These are phyloP conservation scores for Neurospora sp. DNA, from an alignment of 2,329 filamentous ascomycete genomes.

Conservation along the genomic window DNA sequence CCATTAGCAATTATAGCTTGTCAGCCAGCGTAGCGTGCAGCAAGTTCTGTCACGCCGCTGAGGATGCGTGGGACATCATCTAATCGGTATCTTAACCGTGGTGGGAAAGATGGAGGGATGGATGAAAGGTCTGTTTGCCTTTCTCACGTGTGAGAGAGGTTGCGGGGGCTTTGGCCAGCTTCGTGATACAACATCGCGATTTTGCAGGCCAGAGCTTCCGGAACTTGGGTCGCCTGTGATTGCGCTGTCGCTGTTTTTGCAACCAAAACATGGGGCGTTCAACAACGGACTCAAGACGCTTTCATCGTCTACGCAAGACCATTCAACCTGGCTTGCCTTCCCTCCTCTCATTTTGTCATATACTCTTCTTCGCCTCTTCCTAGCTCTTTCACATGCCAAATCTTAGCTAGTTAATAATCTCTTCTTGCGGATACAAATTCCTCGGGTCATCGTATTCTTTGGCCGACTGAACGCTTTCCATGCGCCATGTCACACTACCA, in stretches of 20 bases:
- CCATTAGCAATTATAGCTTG: constrained; percentile 95
- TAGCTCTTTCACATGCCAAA: neutral
- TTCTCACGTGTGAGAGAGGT: constrained; percentile 11
- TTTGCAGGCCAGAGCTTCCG: constrained; percentile 33
- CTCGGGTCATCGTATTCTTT: neutral
- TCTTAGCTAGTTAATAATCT: neutral
- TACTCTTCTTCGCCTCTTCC: constrained; percentile 13
- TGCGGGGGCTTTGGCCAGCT: constrained; percentile 27
- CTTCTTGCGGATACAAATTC: neutral
- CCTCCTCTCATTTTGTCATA: constrained; percentile 25
- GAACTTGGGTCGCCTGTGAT: constrained; percentile 54
- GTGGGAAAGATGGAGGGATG: constrained; percentile 11
- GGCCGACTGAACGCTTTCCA: neutral
- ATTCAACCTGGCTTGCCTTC: constrained; percentile 53
- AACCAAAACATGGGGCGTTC: constrained; percentile 76
- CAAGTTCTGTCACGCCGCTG: constrained; percentile 98
- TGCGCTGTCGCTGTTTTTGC: constrained; percentile 72
- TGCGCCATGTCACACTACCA: neutral
- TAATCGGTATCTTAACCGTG: constrained; percentile 34
- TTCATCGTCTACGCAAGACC: constrained; percentile 48
- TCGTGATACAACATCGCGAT: constrained; percentile 67
- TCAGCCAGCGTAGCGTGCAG: constrained; percentile 97
- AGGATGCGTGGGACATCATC: constrained; percentile 91
- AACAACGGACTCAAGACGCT: constrained; percentile 63
- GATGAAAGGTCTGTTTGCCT: constrained; percentile 19